A percentile compares a stretch with the other conserved stretches of the same genome.
Conservation (phyloP, 2,329 filamentous ascomycete genomes). For the Bipolaris cookei region DNA sequence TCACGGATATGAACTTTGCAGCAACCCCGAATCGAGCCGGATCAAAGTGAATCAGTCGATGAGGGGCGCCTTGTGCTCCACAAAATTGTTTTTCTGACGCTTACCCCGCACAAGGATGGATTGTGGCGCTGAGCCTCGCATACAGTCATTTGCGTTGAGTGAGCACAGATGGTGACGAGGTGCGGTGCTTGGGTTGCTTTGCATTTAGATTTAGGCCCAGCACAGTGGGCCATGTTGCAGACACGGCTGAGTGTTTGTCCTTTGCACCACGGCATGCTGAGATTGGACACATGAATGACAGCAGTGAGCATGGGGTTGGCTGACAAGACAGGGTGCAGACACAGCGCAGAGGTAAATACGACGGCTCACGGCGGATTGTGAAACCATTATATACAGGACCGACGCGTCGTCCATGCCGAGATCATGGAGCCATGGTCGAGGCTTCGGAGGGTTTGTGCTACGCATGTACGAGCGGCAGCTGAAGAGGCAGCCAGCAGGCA, state of each 20-base stretch:
- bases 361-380: neutral
- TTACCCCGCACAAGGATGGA: neutral
- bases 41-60: no score
- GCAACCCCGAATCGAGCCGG: neutral
- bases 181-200: neutral
- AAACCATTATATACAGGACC: no score
- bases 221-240: conserved; percentile 15
- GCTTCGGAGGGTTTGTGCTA: no score
- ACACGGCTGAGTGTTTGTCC: neutral
- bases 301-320: neutral
- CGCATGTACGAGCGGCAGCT: no score
- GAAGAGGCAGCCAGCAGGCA: neutral
- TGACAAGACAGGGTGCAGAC: conserved; percentile 23
- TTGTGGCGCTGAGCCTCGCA: conserved; percentile 9
- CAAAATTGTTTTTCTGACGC: conserved; percentile 26
- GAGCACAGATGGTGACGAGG: conserved; percentile 6
- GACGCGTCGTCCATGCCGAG: neutral
- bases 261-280: no score
- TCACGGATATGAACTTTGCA: neutral
- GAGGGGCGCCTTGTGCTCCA: neutral
- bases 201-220: neutral
- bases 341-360: neutral
- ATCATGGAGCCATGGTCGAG: neutral
- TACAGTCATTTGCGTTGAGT: neutral
- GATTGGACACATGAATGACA: no score